These are phyloP conservation scores for Pythium biforme DNA, from an alignment of 352 stramenopile genomes.

Conservation along the genomic window DNA sequence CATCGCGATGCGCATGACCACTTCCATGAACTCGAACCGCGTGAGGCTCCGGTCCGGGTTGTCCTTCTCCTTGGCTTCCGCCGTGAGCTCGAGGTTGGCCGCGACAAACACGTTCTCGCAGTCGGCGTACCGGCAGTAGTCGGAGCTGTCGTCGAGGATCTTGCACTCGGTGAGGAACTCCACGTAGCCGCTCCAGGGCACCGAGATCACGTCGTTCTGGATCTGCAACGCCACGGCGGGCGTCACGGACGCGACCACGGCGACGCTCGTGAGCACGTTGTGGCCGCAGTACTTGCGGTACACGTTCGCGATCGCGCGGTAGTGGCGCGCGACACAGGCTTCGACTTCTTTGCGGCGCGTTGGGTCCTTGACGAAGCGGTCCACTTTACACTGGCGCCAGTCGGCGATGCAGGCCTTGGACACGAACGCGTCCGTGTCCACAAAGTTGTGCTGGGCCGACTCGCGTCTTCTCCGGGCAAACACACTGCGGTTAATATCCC, in stretches of 20 bases:
- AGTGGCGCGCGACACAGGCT: constrained; percentile 46
- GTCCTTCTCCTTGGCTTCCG: constrained; percentile 78
- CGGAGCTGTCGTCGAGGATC: constrained; percentile 67
- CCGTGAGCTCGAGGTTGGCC: constrained; percentile 73
- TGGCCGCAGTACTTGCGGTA: constrained; percentile 70
- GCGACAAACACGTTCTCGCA: constrained; percentile 83
- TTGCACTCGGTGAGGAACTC: constrained; percentile 62
- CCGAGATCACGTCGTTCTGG: constrained; percentile 64
- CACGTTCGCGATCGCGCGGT: constrained; percentile 51
- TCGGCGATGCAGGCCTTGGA: constrained; percentile 62
- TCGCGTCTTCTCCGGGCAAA: constrained; percentile 62
- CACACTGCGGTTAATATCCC: constrained; percentile 83
- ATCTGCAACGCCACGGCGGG: constrained; percentile 46
- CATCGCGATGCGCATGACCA: constrained; percentile 70
- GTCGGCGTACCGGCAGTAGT: constrained; percentile 64
- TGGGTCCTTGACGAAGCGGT: constrained; percentile 72
- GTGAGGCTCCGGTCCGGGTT: constrained; percentile 77
- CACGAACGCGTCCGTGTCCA: constrained; percentile 70
- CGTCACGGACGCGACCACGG: constrained; percentile 37
- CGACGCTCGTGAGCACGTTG: constrained; percentile 55
- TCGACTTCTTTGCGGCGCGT: constrained; percentile 59
- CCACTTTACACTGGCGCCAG: constrained; percentile 74
- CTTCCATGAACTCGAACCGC: constrained; percentile 77
- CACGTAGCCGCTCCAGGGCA: constrained; percentile 71
- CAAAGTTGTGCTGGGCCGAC: constrained; percentile 52